Conservation (phyloP, 2,329 filamentous ascomycete genomes). For the Bipolaris sorokiniana region DNA sequence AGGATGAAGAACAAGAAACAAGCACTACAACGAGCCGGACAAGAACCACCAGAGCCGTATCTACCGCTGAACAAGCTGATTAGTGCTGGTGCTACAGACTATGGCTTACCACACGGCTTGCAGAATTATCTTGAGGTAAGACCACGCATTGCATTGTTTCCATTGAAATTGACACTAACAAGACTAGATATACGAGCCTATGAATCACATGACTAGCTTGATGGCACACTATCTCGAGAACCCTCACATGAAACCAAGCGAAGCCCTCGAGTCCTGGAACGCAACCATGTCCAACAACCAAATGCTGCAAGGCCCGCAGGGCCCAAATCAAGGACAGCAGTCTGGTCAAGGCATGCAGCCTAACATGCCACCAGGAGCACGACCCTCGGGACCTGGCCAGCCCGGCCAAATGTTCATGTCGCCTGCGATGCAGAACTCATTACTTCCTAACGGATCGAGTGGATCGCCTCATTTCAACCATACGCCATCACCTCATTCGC, state of each 20-base stretch:
- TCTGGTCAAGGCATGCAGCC: conserved; percentile 37
- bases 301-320: conserved; percentile 15
- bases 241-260: conserved; percentile 58
- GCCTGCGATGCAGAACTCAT: conserved; percentile 62
- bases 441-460: conserved; percentile 56
- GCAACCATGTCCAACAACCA: conserved; percentile 49
- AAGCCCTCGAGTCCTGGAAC: conserved; percentile 62
- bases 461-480: conserved; percentile 56
- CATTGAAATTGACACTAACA: conserved; percentile 31
- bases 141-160: conserved; percentile 12
- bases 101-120: conserved; percentile 63
- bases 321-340: conserved; percentile 27
- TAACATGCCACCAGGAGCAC: conserved; percentile 41
- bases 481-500: conserved; percentile 55
- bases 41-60: conserved; percentile 46
- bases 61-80: conserved; percentile 55
- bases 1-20: conserved; percentile 60
- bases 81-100: conserved; percentile 55
- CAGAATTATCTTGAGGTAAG: conserved; percentile 68
- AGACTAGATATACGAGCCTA: conserved; percentile 66
- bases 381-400: conserved; percentile 42
- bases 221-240: conserved; percentile 64
- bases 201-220: conserved; percentile 67
- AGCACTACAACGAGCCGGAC: conserved; percentile 40
- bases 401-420: conserved; percentile 59